Evolutionary conservation across 805 yeast species (phyloP), one percentile per base, ranked within the genome.

Genomic region (Barnettozyma pratensis): DNA sequence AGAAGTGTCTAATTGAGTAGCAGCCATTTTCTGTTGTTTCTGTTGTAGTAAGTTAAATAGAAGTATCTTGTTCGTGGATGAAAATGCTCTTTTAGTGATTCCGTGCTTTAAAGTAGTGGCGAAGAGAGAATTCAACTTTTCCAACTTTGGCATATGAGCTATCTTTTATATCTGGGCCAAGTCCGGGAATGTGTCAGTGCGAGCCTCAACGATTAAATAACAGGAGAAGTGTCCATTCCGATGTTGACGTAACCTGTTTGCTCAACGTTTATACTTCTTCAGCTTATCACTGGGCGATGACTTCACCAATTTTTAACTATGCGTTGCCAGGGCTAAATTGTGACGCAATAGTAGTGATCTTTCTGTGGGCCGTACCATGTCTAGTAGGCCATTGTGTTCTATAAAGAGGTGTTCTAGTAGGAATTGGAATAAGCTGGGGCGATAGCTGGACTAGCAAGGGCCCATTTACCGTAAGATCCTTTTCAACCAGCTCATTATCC

Each of bases 21-120:
- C 41, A n/a, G 50, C 46, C 50, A 47, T 47, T 26, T 39, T 47
- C 7, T 27, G 29, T 25, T 39, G 38, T 26, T 28, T 39, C 34
- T 39, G 35, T 32, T 46, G 41, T 29, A 47, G 34, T 26, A 47
- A 37, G 12, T 47, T 47, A 26, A 42, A 47, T 26, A 47, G 32
- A 8, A 26, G 26, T 34, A 12, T 47, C 12, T 6, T 19, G 12
- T 28, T 37, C 6, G 48, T 34, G 5, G 44, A 25, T 9, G 44
- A 29, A 14, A 45, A 35, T 4, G 42, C 12, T 35, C 48, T 40
- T 36, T 44, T 42, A 19, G 19, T 19, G 19, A 19, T 19, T 2
- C 19, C 19, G 19, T 19, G 19, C 19, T 19, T 19, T 19, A 19
- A 19, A 19, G 19, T 19, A 19, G 19, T 19, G 19, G 19, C 3